phyloP scores from a whole-genome alignment of 192 early-diverging fungal genomes.

The Ambispora gerdemannii region DNA sequence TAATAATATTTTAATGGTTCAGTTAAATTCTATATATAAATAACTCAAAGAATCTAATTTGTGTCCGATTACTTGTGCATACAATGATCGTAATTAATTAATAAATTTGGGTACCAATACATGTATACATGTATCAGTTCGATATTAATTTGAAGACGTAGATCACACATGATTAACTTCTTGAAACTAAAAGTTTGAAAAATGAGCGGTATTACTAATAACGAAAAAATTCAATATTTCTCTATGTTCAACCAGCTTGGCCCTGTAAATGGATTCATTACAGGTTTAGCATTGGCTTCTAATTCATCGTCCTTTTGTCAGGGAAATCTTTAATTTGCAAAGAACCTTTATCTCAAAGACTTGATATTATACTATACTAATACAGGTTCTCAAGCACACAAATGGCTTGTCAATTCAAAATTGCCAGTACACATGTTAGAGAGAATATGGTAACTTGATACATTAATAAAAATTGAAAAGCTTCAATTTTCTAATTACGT shows the following conservation, averaged over 20 bases:
- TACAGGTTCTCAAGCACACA: neutral
- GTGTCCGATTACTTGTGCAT: too few species aligned
- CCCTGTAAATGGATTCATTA: slow-evolving; percentile 51
- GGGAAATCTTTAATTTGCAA: neutral
- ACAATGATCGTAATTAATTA: too few species aligned
- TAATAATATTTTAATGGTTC: too few species aligned
- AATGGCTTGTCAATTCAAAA: neutral
- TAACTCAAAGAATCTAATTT: too few species aligned
- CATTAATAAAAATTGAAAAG: too few species aligned
- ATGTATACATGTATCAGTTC: too few species aligned
- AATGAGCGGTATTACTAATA: neutral
- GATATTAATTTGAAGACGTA: too few species aligned
- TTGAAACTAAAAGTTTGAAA: too few species aligned
- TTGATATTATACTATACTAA: neutral
- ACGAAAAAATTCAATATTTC: slow-evolving; percentile 36
- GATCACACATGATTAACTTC: too few species aligned
- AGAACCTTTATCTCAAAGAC: neutral
- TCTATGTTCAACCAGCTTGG: slow-evolving; percentile 53
- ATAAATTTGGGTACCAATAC: too few species aligned
- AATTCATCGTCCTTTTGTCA: neutral
- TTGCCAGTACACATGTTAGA: neutral
- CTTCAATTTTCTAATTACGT: neutral
- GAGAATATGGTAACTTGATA: neutral
- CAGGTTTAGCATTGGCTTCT: slow-evolving; percentile 44
- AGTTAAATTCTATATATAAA: too few species aligned